Evolutionary conservation across 768 basidiomycete genomes (phyloP).

Genomic region (Grammothele lineata): DNA sequence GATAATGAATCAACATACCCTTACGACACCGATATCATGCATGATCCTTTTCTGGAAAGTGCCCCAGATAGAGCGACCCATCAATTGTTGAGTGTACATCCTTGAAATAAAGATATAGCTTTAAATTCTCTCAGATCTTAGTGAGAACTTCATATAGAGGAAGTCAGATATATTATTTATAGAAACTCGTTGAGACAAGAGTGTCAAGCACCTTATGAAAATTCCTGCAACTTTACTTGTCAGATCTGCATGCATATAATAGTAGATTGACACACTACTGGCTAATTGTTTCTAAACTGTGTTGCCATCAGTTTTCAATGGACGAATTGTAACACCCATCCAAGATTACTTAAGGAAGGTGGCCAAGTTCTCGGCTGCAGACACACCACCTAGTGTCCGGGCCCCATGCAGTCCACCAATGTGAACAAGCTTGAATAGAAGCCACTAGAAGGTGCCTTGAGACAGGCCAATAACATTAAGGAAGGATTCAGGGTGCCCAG

Average conservation of each 20-base stretch:
- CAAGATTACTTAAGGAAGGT: background rate
- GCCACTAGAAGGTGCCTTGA: background rate
- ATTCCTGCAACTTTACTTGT: background rate
- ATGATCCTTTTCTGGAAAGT: background rate
- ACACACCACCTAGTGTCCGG: background rate
- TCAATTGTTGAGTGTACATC: background rate
- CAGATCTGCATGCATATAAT: background rate
- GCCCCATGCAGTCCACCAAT: background rate
- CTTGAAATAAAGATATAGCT: background rate
- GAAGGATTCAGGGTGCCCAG: background rate
- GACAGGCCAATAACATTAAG: background rate
- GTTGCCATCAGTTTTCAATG: background rate
- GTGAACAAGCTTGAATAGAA: background rate
- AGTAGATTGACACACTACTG: background rate
- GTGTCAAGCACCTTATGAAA: background rate
- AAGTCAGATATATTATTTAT: background rate
- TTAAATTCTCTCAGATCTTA: background rate
- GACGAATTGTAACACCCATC: background rate
- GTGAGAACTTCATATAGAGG: background rate
- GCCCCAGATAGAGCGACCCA: background rate
- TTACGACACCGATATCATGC: background rate
- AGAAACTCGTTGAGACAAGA: background rate
- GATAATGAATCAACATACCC: background rate
- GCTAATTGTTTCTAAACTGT: background rate
- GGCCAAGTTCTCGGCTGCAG: background rate